Conservation (phyloP, 192 early-diverging fungal genomes). For the Diversispora eburnea region DNA sequence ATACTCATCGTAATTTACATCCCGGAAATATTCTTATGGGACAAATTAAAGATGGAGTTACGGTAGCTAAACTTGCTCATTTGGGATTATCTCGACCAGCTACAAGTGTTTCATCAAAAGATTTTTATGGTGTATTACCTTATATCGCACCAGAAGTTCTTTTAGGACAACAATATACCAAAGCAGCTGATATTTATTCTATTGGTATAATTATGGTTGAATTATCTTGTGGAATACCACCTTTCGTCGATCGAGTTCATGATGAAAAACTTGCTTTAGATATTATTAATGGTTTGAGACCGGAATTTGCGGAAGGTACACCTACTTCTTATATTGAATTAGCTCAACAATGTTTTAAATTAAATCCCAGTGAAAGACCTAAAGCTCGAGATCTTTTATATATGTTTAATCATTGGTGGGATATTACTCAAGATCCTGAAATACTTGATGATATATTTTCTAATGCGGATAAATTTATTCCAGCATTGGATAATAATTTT, state of each 20-base stretch:
- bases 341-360: background rate
- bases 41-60: slow-evolving; percentile 9
- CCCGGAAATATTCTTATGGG: slow-evolving; percentile 6
- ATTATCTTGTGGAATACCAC: background rate
- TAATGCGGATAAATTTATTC: background rate
- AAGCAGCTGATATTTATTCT: slow-evolving; percentile 6
- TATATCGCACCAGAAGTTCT: slow-evolving; percentile 10
- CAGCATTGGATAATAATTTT: background rate
- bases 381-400: background rate
- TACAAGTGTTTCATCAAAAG: background rate
- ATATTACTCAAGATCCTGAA: background rate
- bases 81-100: slow-evolving; percentile 20
- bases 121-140: slow-evolving; percentile 15
- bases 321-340: background rate
- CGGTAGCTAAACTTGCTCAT: slow-evolving; percentile 16
- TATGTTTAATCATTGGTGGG: slow-evolving; percentile 1
- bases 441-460: background rate
- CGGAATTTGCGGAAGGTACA: background rate
- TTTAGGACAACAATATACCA: background rate
- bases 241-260: background rate
- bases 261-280: background rate
- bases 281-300: background rate
- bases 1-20: slow-evolving; percentile 5
- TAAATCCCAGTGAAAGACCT: background rate
- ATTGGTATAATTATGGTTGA: background rate